Percentiles rank a stretch among this genome's conserved stretches.
These are phyloP conservation scores for Paraconiothyrium sp. DNA, from an alignment of 2,329 filamentous ascomycete species.

Conservation along the genomic window DNA sequence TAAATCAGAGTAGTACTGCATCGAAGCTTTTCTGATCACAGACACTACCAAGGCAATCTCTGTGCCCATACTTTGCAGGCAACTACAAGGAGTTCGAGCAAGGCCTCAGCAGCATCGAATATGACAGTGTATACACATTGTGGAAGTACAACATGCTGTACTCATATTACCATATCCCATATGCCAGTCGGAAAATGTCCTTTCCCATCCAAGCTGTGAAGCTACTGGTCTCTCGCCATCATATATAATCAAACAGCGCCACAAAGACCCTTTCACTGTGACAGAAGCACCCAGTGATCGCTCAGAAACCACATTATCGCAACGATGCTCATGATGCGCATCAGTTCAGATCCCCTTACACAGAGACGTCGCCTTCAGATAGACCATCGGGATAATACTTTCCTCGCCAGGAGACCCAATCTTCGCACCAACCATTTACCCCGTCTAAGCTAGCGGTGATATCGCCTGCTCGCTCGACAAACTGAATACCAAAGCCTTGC, in stretches of 20 bases:
- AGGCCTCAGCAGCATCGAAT: not conserved
- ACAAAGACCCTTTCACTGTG: not conserved
- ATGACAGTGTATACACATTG: not conserved
- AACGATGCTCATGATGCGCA: not conserved
- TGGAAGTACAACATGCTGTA: not conserved
- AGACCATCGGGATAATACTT: slow-evolving; percentile 2
- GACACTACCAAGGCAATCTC: too few relatives aligned
- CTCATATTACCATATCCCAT: not conserved
- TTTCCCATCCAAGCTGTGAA: not conserved
- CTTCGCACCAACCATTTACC: slow-evolving; percentile 38
- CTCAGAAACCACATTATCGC: not conserved
- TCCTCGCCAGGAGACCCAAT: slow-evolving; percentile 28
- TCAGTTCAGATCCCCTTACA: not conserved
- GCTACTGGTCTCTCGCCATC: not conserved
- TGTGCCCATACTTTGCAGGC: not conserved
- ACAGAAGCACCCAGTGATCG: not conserved
- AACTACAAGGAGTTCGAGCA: not conserved
- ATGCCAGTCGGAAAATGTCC: not conserved
- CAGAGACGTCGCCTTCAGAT: not conserved
- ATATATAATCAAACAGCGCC: not conserved
- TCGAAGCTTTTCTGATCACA: too few relatives aligned
- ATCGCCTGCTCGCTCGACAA: slow-evolving; percentile 56
- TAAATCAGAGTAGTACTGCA: too few relatives aligned
- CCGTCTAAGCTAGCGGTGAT: slow-evolving; percentile 34
- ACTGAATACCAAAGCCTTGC: slow-evolving; percentile 61